These are phyloP conservation scores for Dianthus caryophyllus DNA, from an alignment of 148 eudicot species.

Conservation along the genomic window DNA sequence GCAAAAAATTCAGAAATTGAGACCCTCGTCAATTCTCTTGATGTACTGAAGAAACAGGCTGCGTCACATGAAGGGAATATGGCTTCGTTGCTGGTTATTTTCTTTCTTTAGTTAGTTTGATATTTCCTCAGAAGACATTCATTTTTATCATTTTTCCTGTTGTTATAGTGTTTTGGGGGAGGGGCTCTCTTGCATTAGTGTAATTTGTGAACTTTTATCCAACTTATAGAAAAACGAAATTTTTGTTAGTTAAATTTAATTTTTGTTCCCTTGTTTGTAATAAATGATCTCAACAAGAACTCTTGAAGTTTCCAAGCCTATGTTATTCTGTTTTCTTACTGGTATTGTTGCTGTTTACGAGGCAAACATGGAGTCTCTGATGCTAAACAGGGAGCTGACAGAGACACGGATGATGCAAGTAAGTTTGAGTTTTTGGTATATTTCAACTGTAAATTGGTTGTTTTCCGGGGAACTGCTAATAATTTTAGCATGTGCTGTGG, in stretches of 20 bases:
- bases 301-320: background rate
- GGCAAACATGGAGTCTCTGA: slow-evolving; percentile 91
- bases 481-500: background rate
- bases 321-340: slow-evolving; percentile 8
- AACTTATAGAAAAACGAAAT: background rate
- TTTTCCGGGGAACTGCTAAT: too few species aligned
- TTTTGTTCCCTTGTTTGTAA: too few species aligned
- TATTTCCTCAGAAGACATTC: background rate
- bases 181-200: background rate
- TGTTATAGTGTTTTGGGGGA: background rate
- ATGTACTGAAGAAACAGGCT: slow-evolving; percentile 87
- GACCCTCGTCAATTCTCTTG: slow-evolving; percentile 73
- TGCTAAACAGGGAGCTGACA: slow-evolving; percentile 89
- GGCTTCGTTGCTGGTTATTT: slow-evolving; percentile 78
- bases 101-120: background rate
- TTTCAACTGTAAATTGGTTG: slow-evolving; percentile 2
- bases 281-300: background rate
- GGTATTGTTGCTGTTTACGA: slow-evolving; percentile 27
- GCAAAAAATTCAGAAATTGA: slow-evolving; percentile 97
- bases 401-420: slow-evolving; percentile 99
- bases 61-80: slow-evolving; percentile 92
- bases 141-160: background rate
- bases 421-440: slow-evolving; percentile 28
- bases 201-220: background rate
- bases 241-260: too few species aligned